Percentiles rank a stretch among this genome's conserved stretches.
Evolutionary conservation across 176 grass and related monocot genomes (phyloP).

Genomic region (Triticum timopheevii): DNA sequence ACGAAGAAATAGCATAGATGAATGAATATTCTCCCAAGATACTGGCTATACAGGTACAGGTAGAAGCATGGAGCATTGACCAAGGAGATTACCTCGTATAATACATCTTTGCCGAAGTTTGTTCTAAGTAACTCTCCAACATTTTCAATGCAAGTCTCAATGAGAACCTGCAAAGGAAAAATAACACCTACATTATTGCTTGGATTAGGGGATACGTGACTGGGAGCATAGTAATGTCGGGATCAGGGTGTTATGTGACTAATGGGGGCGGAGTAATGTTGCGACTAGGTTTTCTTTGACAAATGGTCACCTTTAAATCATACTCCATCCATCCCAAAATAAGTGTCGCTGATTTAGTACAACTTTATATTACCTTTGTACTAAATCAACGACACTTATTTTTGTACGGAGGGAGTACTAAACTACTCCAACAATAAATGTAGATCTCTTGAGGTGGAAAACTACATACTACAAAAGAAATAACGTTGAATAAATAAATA

Average conservation of each 20-base stretch:
- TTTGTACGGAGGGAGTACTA: no score
- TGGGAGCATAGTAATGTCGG: not conserved
- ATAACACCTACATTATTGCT: not conserved
- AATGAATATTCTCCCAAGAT: not conserved
- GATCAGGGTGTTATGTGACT: not conserved
- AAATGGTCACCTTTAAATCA: not conserved
- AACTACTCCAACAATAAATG: not conserved
- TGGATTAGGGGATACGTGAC: not conserved
- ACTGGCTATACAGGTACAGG: not conserved
- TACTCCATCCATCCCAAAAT: no score
- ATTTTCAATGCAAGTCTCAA: slow-evolving; percentile 66
- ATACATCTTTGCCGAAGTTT: slow-evolving; percentile 86
- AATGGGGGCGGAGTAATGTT: not conserved
- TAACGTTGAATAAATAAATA: not conserved
- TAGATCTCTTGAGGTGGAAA: not conserved
- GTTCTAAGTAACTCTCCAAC: slow-evolving; percentile 65
- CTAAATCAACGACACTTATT: no score
- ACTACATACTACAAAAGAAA: not conserved
- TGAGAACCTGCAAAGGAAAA: slow-evolving; percentile 51
- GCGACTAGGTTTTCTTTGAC: not conserved
- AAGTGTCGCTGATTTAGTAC: no score
- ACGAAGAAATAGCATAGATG: not conserved
- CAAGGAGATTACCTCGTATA: slow-evolving; percentile 64
- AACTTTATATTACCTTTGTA: no score
- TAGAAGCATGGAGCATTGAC: not conserved